A percentile compares a stretch with the other conserved stretches of the same genome.
phyloP scores from a whole-genome alignment of 1,139 yeast genomes.

The Sugiyamaella xylanicola region DNA sequence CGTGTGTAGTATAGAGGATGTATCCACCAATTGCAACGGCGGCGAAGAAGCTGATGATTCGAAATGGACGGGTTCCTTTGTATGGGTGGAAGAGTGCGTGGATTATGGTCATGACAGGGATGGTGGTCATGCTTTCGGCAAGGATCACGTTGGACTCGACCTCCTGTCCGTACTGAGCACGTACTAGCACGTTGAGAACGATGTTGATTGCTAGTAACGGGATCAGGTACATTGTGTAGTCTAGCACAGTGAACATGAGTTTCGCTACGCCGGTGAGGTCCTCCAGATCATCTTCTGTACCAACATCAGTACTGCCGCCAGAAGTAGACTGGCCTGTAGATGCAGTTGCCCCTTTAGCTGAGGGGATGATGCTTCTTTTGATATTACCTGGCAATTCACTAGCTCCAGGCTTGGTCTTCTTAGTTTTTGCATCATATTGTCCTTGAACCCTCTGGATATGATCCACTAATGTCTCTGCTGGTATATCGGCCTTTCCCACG shows the following conservation, averaged over 20 bases:
- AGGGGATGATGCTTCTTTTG: neutral
- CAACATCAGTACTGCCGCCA: neutral
- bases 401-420: conserved; percentile 5
- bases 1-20: conserved; percentile 41
- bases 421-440: conserved; percentile 18
- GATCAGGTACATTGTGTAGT: conserved; percentile 38
- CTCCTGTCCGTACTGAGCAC: conserved; percentile 40
- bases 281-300: conserved; percentile 26
- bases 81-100: conserved; percentile 37
- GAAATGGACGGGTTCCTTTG: conserved; percentile 29
- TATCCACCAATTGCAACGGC: conserved; percentile 41
- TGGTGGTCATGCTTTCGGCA: conserved; percentile 32
- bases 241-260: conserved; percentile 37
- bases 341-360: neutral
- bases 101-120: conserved; percentile 38
- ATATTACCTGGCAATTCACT: conserved; percentile 5
- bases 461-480: conserved; percentile 35
- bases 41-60: conserved; percentile 32
- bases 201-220: conserved; percentile 42
- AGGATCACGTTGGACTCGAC: conserved; percentile 30
- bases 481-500: conserved; percentile 33
- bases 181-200: conserved; percentile 41
- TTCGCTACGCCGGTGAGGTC: conserved; percentile 34
- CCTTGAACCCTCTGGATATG: conserved; percentile 35
- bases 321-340: no score